phyloP scores from a whole-genome alignment of 2,329 filamentous ascomycete genomes.

The Iodosphaeria phyllophila region DNA sequence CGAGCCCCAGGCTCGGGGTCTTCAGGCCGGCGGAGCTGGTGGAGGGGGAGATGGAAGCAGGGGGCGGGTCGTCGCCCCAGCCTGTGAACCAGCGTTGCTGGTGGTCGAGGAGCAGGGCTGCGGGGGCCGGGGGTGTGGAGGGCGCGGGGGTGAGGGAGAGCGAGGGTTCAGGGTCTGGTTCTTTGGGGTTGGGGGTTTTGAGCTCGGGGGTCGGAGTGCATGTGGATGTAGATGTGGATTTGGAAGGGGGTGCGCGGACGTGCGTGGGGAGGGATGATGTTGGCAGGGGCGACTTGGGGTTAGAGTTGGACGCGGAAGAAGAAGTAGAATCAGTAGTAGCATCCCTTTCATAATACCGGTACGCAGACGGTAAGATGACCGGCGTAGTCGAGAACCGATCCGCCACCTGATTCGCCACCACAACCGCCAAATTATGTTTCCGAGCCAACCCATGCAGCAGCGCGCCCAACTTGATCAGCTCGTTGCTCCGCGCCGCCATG shows the following conservation, averaged over 20 bases:
- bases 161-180: conserved; percentile 17
- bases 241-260: conserved; percentile 1
- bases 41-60: no score
- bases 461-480: conserved; percentile 60
- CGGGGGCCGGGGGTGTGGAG: conserved; percentile 18
- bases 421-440: conserved; percentile 58
- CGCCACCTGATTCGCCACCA: conserved; percentile 89
- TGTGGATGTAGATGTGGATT: conserved; percentile 25
- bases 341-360: conserved; percentile 6
- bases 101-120: conserved; percentile 59
- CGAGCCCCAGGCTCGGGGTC: conserved; percentile 70
- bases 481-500: conserved; percentile 58
- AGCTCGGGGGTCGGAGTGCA: conserved; percentile 22
- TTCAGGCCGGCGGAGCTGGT: no score
- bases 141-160: conserved; percentile 19
- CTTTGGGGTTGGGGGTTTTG: conserved; percentile 12
- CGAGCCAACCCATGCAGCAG: conserved; percentile 60
- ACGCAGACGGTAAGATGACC: conserved; percentile 3
- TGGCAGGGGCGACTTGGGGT: neutral
- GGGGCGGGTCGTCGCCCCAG: conserved; percentile 56
- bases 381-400: conserved; percentile 46
- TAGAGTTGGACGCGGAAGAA: neutral
- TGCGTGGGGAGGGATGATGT: conserved; percentile 6
- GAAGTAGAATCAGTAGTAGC: no score
- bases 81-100: conserved; percentile 92